Percentiles rank a stretch among this genome's conserved stretches.
phyloP scores from a whole-genome alignment of 495 filamentous ascomycete genomes.

The Trichoderma erinaceum region DNA sequence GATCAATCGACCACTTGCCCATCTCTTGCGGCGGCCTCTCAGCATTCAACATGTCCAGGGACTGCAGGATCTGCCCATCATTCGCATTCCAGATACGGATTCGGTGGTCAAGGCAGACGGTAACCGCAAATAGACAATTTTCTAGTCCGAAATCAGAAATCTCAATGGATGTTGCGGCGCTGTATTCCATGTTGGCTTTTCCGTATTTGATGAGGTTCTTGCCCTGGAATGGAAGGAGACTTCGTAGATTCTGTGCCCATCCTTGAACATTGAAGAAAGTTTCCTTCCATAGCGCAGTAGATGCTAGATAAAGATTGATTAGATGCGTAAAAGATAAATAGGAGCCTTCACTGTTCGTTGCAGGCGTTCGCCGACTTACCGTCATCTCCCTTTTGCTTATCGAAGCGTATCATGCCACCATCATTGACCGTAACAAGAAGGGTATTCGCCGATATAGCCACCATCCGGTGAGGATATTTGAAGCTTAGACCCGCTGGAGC shows the following conservation, averaged over 20 bases:
- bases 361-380: slow-evolving; percentile 41
- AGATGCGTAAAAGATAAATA: neutral
- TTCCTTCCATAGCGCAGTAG: slow-evolving; percentile 65
- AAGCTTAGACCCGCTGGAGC: slow-evolving; percentile 65
- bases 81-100: slow-evolving; percentile 79
- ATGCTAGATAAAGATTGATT: slow-evolving; percentile 18
- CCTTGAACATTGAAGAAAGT: slow-evolving; percentile 70
- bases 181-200: slow-evolving; percentile 59
- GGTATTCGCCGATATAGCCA: slow-evolving; percentile 63
- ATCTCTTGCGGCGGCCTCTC: slow-evolving; percentile 49
- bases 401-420: slow-evolving; percentile 71
- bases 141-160: slow-evolving; percentile 41
- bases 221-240: slow-evolving; percentile 64
- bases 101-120: slow-evolving; percentile 78
- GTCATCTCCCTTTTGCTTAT: slow-evolving; percentile 58
- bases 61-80: slow-evolving; percentile 63
- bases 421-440: slow-evolving; percentile 76
- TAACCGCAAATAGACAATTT: slow-evolving; percentile 59
- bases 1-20: slow-evolving; percentile 67
- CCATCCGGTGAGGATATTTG: slow-evolving; percentile 73
- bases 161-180: slow-evolving; percentile 54
- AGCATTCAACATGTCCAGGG: slow-evolving; percentile 60
- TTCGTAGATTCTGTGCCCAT: slow-evolving; percentile 67
- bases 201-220: slow-evolving; percentile 59
- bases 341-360: neutral